Percentiles rank a stretch among this genome's conserved stretches.
phyloP scores from a whole-genome alignment of 148 eudicot genomes.

The Spergularia bocconei region DNA sequence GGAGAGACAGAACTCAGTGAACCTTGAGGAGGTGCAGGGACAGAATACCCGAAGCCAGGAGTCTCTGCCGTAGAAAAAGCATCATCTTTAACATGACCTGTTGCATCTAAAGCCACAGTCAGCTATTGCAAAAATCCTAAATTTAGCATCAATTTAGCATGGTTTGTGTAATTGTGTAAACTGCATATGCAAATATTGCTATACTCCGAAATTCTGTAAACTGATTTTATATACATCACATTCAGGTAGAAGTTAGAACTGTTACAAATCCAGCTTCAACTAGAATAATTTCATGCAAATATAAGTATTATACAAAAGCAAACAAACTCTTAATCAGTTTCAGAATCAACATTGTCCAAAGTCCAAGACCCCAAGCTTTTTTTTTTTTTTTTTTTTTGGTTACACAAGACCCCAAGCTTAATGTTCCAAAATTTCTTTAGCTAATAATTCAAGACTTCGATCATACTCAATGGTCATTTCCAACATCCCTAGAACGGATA shows the following conservation, averaged over 20 bases:
- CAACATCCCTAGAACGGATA: too few species aligned
- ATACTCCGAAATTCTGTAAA: neutral
- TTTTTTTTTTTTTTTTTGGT: too few species aligned
- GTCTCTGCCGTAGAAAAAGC: slow-evolving; percentile 18
- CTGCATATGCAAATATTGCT: neutral
- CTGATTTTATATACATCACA: neutral
- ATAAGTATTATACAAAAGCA: neutral
- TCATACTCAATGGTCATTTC: too few species aligned
- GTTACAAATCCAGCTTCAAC: neutral
- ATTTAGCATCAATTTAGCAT: neutral
- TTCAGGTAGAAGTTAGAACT: neutral
- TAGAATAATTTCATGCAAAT: neutral
- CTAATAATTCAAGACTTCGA: neutral
- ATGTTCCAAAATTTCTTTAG: neutral
- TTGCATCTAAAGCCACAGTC: slow-evolving; percentile 3
- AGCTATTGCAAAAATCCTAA: neutral
- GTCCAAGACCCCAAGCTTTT: neutral
- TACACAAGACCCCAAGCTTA: neutral
- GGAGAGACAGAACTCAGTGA: neutral
- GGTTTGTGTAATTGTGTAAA: neutral
- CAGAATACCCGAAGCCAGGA: slow-evolving; percentile 4
- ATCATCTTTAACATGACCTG: slow-evolving; percentile 19
- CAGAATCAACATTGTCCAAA: neutral
- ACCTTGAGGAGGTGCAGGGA: slow-evolving; percentile 6
- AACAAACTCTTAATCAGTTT: neutral